A percentile compares a stretch with the other conserved stretches of the same genome.
These are phyloP conservation scores for Diospyros kaki DNA, from an alignment of 148 eudicot genomes.

Conservation along the genomic window DNA sequence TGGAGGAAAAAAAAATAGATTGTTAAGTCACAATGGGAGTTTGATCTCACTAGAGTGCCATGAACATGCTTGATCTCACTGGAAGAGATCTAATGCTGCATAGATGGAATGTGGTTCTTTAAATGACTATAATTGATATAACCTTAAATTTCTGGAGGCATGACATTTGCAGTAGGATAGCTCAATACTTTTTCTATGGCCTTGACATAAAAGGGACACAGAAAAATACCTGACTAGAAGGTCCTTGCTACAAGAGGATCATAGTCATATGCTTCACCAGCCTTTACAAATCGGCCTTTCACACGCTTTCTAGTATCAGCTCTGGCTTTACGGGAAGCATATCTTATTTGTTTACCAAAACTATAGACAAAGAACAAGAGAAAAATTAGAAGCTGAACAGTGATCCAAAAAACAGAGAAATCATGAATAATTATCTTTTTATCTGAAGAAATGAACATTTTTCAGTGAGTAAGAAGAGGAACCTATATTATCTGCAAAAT, in stretches of 20 bases:
- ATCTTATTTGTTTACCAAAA: conserved; percentile 58
- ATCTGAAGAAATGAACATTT: background rate
- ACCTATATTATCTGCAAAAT: background rate
- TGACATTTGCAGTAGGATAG: background rate
- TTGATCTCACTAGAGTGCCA: background rate
- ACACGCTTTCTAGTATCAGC: conserved; percentile 58
- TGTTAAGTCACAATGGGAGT: background rate
- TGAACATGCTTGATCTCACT: too few species aligned
- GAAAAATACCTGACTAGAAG: conserved; percentile 4
- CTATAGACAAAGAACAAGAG: conserved; percentile 17
- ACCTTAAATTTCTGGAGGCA: background rate
- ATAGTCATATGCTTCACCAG: conserved; percentile 45
- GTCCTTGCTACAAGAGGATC: conserved; percentile 25
- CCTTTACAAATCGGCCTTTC: conserved; percentile 59
- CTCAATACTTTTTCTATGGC: background rate
- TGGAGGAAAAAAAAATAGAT: background rate
- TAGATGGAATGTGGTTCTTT: background rate
- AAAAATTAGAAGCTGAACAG: background rate
- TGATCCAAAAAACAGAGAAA: background rate
- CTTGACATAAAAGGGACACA: conserved; percentile 4
- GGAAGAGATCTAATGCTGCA: background rate
- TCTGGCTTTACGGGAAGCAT: conserved; percentile 56
- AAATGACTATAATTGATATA: background rate
- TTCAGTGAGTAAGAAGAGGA: background rate
- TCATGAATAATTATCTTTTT: background rate